Conservation (phyloP, 2,329 filamentous ascomycete genomes). For the Lecanosticta acicola region DNA sequence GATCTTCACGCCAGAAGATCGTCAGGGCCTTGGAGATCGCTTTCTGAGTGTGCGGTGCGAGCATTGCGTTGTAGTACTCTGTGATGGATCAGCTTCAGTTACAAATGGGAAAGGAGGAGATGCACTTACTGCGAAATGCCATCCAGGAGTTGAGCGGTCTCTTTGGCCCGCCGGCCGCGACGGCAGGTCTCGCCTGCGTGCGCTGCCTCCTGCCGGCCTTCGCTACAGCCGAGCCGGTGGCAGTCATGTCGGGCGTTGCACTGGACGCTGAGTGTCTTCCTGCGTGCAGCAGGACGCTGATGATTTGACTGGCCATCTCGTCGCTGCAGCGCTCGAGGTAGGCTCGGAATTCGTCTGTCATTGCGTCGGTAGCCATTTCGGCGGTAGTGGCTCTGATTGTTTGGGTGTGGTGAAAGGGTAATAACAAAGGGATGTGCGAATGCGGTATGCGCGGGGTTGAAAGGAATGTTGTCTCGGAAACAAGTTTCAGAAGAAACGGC, state of each 20-base stretch:
- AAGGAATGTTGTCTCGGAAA: constrained; percentile 15
- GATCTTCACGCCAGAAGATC: constrained; percentile 47
- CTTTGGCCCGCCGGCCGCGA: constrained; percentile 8
- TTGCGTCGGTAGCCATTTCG: constrained; percentile 20
- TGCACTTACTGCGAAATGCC: constrained; percentile 12
- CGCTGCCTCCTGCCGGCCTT: constrained; percentile 2
- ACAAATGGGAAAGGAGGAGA: not conserved
- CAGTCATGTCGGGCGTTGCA: constrained; percentile 15
- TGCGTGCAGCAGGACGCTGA: not conserved
- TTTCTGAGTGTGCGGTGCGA: constrained; percentile 40
- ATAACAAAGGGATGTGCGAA: constrained; percentile 27
- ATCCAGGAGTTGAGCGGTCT: constrained; percentile 12
- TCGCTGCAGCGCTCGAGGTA: constrained; percentile 13
- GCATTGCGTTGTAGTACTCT: constrained; percentile 12
- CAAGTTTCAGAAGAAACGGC: not conserved
- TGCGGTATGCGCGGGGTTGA: constrained; percentile 18
- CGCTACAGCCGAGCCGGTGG: constrained; percentile 4
- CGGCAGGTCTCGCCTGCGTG: constrained; percentile 14
- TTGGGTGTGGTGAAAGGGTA: constrained; percentile 22
- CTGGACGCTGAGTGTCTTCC: constrained; percentile 9
- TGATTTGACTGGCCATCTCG: constrained; percentile 1
- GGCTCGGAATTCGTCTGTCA: constrained; percentile 14
- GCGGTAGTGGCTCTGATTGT: constrained; percentile 15
- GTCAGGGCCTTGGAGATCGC: constrained; percentile 48
- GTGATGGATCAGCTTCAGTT: not conserved